Percentiles rank a stretch among this genome's conserved stretches.
Evolutionary conservation across 768 basidiomycete genomes (phyloP).

Genomic region (Trametes coccinea): DNA sequence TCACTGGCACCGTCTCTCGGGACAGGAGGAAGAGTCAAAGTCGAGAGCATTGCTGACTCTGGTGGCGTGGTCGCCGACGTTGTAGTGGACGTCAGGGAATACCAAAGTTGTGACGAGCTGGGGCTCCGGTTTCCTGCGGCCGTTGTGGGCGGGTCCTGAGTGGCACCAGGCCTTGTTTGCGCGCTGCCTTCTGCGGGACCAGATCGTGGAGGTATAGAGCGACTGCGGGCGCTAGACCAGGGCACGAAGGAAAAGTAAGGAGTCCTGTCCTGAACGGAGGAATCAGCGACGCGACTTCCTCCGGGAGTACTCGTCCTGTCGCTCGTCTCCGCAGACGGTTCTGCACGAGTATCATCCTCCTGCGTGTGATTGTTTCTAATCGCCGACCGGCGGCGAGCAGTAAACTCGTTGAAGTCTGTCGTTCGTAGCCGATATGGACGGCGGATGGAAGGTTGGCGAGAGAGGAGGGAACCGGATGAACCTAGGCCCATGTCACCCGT

Average conservation of each 20-base stretch:
- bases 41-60: background rate
- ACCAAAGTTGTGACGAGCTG: conserved; percentile 30
- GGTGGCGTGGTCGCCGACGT: background rate
- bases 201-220: background rate
- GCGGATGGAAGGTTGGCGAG: conserved; percentile 61
- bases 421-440: conserved; percentile 54
- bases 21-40: background rate
- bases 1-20: conserved; percentile 1
- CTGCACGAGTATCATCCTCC: conserved; percentile 17
- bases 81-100: conserved; percentile 20
- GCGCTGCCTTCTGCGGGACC: background rate
- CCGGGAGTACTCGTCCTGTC: conserved; percentile 1
- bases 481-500: conserved; percentile 1
- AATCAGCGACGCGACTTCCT: background rate
- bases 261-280: too few relatives aligned
- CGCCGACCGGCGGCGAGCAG: conserved; percentile 59
- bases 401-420: conserved; percentile 74
- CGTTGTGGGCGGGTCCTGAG: background rate
- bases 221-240: background rate
- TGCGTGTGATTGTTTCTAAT: conserved; percentile 24
- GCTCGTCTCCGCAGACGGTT: background rate
- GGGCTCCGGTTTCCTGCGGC: conserved; percentile 1
- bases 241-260: background rate
- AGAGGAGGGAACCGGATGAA: background rate
- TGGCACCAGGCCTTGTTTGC: background rate